A percentile compares a stretch with the other conserved stretches of the same genome.
These are phyloP conservation scores for Debaryomyces coudertii DNA, from an alignment of 1,139 yeast species.

Conservation along the genomic window DNA sequence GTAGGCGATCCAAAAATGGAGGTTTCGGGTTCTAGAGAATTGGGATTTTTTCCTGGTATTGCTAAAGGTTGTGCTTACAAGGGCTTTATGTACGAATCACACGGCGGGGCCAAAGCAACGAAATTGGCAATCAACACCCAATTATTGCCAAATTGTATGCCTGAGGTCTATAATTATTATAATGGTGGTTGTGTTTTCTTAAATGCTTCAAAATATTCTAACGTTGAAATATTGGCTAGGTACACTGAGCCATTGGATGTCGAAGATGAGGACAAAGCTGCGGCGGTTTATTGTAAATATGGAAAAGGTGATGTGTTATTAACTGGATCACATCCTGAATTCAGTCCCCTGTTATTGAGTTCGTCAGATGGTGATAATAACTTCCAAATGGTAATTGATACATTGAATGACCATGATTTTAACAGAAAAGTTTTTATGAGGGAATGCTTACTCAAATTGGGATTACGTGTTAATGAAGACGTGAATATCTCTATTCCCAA, in stretches of 20 bases:
- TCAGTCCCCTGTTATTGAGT: constrained; percentile 57
- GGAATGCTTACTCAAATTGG: constrained; percentile 59
- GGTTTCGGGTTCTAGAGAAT: constrained; percentile 82
- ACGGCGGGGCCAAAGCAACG: constrained; percentile 71
- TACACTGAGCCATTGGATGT: constrained; percentile 51
- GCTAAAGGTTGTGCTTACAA: constrained; percentile 79
- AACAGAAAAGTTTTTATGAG: constrained; percentile 59
- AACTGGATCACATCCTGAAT: constrained; percentile 93
- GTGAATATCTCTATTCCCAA: constrained; percentile 59
- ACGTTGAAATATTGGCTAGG: constrained; percentile 72
- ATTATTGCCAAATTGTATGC: constrained; percentile 28
- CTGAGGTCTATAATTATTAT: constrained; percentile 49
- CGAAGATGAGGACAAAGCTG: constrained; percentile 56
- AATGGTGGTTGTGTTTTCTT: constrained; percentile 91
- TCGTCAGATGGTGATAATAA: constrained; percentile 27
- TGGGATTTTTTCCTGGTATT: constrained; percentile 78
- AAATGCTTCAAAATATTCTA: constrained; percentile 61
- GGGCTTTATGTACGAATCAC: constrained; percentile 80
- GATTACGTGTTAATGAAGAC: constrained; percentile 63
- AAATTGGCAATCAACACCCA: constrained; percentile 42
- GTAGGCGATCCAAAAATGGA: constrained; percentile 70
- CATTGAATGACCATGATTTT: constrained; percentile 46
- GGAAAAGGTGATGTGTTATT: constrained; percentile 80
- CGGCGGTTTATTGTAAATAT: constrained; percentile 64
- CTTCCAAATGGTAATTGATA: constrained; percentile 39